Base-by-base conservation (phyloP, 2,329 filamentous ascomycete species). In the Fusarium fujikuroi region DNA sequence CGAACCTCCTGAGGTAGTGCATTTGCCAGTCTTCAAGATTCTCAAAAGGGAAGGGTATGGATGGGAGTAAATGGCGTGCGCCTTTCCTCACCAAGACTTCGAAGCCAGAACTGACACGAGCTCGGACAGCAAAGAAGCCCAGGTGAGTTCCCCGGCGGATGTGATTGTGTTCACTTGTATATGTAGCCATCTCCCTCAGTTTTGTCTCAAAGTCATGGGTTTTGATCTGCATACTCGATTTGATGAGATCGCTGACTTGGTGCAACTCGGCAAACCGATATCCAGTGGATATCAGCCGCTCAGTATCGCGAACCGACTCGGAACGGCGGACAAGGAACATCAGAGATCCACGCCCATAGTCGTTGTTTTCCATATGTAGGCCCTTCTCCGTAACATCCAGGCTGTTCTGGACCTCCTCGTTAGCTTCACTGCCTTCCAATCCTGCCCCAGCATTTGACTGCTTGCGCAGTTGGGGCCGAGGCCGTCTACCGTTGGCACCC, bases 271-370 rank as follows among this genome's bases (percentile, higher is more conserved):
- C 92, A 76, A 97, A 97, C n/a, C 92, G 89, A 80, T 91, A 97
- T 2, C 95, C 94, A 16, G 88, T 84, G 3, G 93, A 90, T 70
- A 92, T 88, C 19, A 97, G 86, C 34, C 87, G 87, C 58, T 89
- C 86, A 1, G 88, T 86, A 40, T 95, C 92, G 2, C 87, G 84
- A 39, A 85, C 84, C 39, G 82, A 84, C 39, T 86, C 85, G 4
- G 92, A 85, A 47, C 87, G 87, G 16, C 91, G 92, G 10, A 95
- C 92, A 15, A 97, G 87, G 76, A 97, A 95, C 80, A 97, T 89
- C 50, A 97, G 86, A 60, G 95, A 93, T 2, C 95, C 94, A 66
- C 90, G 91, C 8, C 92, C 92, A 42, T 90, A 87, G 36, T 82
- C 79, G 21, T 81, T 75, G 30, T 78, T 70, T 49, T 71, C 73